phyloP scores from a whole-genome alignment of 2,329 filamentous ascomycete genomes.

The Fusarium papillatum region DNA sequence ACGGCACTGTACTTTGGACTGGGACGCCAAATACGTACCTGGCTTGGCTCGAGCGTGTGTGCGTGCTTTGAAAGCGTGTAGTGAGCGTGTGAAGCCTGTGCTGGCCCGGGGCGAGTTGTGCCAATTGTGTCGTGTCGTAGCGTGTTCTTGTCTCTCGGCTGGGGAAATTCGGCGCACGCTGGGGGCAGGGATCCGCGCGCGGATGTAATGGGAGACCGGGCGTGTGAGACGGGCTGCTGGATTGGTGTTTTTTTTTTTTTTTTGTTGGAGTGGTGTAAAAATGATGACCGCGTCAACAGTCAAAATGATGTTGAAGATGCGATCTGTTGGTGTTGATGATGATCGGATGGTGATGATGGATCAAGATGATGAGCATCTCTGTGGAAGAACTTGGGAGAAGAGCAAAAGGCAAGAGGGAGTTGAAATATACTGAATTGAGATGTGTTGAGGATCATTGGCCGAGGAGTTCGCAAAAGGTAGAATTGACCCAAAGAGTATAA shows the following conservation, averaged over 20 bases:
- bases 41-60: constrained; percentile 18
- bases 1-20: constrained; percentile 11
- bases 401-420: not conserved
- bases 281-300: constrained; percentile 21
- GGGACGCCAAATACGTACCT: constrained; percentile 32
- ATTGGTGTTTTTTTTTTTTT: not conserved
- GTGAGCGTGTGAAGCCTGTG: constrained; percentile 35
- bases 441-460: not conserved
- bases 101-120: constrained; percentile 37
- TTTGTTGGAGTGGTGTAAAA: not conserved
- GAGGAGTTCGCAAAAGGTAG: not conserved
- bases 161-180: constrained; percentile 40
- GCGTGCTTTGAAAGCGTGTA: not conserved
- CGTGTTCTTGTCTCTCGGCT: constrained; percentile 45
- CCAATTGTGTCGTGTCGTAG: constrained; percentile 48
- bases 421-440: not conserved
- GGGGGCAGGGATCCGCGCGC: constrained; percentile 44
- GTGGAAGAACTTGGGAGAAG: not conserved
- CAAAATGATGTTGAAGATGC: constrained; percentile 7
- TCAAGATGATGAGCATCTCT: constrained; percentile 6
- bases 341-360: constrained; percentile 3
- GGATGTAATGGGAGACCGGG: constrained; percentile 29
- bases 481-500: not conserved
- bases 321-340: constrained; percentile 10
- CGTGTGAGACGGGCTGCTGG: constrained; percentile 29